Percentiles rank a stretch among this genome's conserved stretches.
phyloP scores from a whole-genome alignment of 306 rosid species.

The Astragalus membranaceus region DNA sequence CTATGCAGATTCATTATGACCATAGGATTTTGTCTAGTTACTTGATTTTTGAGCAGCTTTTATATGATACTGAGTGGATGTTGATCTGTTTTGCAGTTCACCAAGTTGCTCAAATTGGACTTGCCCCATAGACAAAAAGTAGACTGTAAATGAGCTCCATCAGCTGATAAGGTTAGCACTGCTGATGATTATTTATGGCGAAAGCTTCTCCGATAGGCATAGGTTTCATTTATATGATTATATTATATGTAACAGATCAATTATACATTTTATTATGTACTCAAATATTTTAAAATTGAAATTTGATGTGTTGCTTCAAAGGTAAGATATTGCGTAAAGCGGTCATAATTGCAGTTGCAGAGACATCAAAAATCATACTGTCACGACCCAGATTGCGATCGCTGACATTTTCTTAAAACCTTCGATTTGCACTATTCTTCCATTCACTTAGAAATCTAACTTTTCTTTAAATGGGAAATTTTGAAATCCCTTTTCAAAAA shows the following conservation, averaged over 20 bases:
- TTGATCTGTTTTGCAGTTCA: conserved; percentile 47
- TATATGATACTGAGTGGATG: not conserved
- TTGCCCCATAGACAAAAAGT: conserved; percentile 44
- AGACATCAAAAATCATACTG: too few species aligned
- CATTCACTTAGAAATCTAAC: not conserved
- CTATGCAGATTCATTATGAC: not conserved
- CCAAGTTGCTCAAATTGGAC: conserved; percentile 78
- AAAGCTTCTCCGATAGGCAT: not conserved
- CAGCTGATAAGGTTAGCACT: conserved; percentile 29
- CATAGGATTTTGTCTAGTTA: not conserved
- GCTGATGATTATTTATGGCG: not conserved
- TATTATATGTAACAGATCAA: not conserved
- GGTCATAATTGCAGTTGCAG: too few species aligned
- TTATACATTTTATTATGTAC: not conserved
- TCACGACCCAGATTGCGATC: too few species aligned
- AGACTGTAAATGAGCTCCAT: conserved; percentile 31
- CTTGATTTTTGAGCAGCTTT: conserved; percentile 18
- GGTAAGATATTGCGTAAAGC: not conserved
- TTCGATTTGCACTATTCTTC: not conserved
- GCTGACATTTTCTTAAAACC: too few species aligned
- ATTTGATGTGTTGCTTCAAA: not conserved
- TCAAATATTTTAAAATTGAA: not conserved
- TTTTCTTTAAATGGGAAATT: not conserved
- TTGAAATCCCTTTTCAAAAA: too few species aligned
- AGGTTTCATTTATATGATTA: not conserved